Evolutionary conservation across 2,329 filamentous ascomycete species (phyloP).

Genomic region (Diaporthe caulivora): DNA sequence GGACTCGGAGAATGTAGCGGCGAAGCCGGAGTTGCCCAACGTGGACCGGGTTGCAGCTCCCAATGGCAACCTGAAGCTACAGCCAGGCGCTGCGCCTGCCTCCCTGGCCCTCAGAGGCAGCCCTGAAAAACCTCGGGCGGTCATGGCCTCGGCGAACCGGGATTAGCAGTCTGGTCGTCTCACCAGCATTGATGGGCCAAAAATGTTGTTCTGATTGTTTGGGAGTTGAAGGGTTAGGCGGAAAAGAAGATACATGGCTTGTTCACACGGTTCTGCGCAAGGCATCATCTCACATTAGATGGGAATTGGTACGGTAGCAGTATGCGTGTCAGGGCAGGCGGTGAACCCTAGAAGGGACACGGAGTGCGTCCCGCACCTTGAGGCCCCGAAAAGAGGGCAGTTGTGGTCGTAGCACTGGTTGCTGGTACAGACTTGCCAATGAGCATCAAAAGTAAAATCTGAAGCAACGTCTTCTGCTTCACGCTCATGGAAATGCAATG

Average conservation of each 20-base stretch:
- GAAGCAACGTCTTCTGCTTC: background rate
- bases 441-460: constrained; percentile 6
- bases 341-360: background rate
- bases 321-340: background rate
- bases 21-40: constrained; percentile 22
- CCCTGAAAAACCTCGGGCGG: constrained; percentile 63
- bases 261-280: constrained; percentile 7
- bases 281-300: constrained; percentile 26
- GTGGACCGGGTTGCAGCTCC: background rate
- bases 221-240: background rate
- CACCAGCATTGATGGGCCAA: background rate
- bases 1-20: constrained; percentile 1
- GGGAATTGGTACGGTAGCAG: constrained; percentile 23
- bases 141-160: constrained; percentile 23
- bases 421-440: background rate
- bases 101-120: constrained; percentile 71
- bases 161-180: constrained; percentile 21
- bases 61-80: constrained; percentile 16
- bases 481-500: background rate
- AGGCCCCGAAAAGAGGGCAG: background rate
- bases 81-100: constrained; percentile 49
- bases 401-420: background rate
- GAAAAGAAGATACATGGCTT: constrained; percentile 14
- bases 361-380: constrained; percentile 17
- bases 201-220: constrained; percentile 22